Conservation (phyloP, 108 stramenopile genomes). For the Pseudonitzschia delicatissima region DNA sequence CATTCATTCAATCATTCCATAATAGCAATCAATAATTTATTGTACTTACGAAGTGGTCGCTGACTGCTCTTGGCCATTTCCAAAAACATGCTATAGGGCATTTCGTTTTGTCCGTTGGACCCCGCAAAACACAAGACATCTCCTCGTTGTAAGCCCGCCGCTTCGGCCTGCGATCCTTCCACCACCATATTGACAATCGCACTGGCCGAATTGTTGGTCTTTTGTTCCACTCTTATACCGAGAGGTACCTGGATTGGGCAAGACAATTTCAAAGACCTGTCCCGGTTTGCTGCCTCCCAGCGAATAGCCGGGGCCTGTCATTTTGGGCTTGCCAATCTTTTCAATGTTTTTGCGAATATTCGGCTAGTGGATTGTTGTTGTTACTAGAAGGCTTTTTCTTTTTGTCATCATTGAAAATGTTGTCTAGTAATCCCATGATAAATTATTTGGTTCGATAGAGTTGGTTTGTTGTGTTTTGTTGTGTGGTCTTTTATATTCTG, state of each 20-base stretch:
- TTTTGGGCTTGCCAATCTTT: slow-evolving; percentile 7
- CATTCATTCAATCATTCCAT: not conserved
- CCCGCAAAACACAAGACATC: slow-evolving; percentile 75
- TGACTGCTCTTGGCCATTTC: slow-evolving; percentile 38
- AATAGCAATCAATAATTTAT: not conserved
- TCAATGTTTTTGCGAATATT: slow-evolving; percentile 17
- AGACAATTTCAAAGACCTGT: slow-evolving; percentile 37
- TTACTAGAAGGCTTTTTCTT: slow-evolving; percentile 23
- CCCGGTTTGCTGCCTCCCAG: slow-evolving; percentile 68
- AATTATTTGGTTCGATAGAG: too few species aligned
- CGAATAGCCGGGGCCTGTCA: slow-evolving; percentile 48
- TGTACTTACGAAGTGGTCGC: slow-evolving; percentile 48
- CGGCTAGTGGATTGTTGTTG: slow-evolving; percentile 32
- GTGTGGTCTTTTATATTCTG: too few species aligned
- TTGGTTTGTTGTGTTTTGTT: too few species aligned
- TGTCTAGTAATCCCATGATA: slow-evolving; percentile 36
- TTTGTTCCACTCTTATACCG: slow-evolving; percentile 59
- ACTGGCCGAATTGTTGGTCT: slow-evolving; percentile 33
- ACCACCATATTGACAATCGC: slow-evolving; percentile 64
- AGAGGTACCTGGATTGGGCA: slow-evolving; percentile 58
- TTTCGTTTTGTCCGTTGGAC: slow-evolving; percentile 65
- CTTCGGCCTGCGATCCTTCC: slow-evolving; percentile 48
- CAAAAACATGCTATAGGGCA: slow-evolving; percentile 67
- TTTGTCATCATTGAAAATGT: slow-evolving; percentile 26
- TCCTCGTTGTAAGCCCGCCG: slow-evolving; percentile 61